phyloP scores from a whole-genome alignment of 352 stramenopile species.

The Pythium guiyangense region DNA sequence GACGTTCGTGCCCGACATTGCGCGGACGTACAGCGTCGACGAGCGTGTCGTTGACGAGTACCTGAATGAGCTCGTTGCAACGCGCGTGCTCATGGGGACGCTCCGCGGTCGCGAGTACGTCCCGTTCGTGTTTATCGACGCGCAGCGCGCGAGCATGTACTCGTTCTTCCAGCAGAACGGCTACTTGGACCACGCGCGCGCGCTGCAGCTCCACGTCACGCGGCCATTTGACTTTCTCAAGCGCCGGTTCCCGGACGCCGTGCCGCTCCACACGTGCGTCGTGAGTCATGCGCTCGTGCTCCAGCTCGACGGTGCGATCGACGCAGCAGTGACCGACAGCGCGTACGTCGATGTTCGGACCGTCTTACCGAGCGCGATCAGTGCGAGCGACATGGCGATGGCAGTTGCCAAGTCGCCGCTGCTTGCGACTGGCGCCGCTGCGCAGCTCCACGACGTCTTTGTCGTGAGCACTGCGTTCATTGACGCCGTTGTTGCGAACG shows the following conservation, averaged over 20 bases:
- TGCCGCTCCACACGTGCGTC: constrained; percentile 59
- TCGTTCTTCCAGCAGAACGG: constrained; percentile 87
- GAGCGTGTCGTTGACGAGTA: constrained; percentile 59
- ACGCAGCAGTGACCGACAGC: constrained; percentile 65
- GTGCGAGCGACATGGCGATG: constrained; percentile 32
- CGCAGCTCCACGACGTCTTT: constrained; percentile 56
- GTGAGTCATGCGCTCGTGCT: constrained; percentile 56
- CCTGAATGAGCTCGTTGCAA: constrained; percentile 49
- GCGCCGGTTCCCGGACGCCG: constrained; percentile 58
- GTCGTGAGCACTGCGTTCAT: constrained; percentile 62
- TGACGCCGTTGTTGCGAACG: constrained; percentile 27
- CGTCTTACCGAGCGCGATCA: constrained; percentile 59
- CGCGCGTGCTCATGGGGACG: constrained; percentile 50
- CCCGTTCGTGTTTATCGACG: constrained; percentile 69
- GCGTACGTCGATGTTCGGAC: constrained; percentile 53
- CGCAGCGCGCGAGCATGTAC: constrained; percentile 70
- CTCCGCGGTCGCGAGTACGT: constrained; percentile 74
- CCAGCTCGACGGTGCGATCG: constrained; percentile 67
- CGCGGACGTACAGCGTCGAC: constrained; percentile 50
- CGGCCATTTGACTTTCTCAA: constrained; percentile 74
- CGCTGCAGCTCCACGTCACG: constrained; percentile 52
- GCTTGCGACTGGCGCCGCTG: constrained; percentile 22
- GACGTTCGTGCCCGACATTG: constrained; percentile 67
- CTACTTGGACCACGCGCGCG: constrained; percentile 60
- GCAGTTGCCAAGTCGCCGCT: constrained; percentile 43